Conservation (phyloP, 768 basidiomycete genomes). For the Solioccasus polychromus region DNA sequence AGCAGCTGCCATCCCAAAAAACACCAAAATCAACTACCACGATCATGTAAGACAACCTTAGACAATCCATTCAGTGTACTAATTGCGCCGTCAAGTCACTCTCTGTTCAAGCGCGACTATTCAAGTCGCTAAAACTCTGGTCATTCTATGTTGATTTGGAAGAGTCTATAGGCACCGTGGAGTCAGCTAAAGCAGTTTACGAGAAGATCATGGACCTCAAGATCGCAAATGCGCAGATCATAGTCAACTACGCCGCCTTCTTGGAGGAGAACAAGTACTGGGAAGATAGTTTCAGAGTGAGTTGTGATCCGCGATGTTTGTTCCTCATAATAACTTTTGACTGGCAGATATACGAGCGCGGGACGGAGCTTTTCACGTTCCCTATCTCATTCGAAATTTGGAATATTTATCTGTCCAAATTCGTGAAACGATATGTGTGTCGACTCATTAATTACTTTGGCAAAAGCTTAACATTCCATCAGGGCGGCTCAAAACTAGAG, state of each 20-base stretch:
- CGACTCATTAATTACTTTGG: neutral
- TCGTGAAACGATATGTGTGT: constrained; percentile 92
- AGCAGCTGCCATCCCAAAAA: constrained; percentile 88
- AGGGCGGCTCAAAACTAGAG: constrained; percentile 94
- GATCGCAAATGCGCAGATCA: constrained; percentile 97
- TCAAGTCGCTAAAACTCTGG: constrained; percentile 98
- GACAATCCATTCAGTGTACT: constrained; percentile 5
- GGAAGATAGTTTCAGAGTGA: constrained; percentile 97
- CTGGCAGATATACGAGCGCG: constrained; percentile 86
- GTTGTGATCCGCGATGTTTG: constrained; percentile 33
- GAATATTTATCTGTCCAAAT: constrained; percentile 98
- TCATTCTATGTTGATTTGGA: constrained; percentile 98
- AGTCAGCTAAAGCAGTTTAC: constrained; percentile 88
- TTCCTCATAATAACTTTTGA: constrained; percentile 7
- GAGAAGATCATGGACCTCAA: constrained; percentile 95
- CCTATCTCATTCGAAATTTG: constrained; percentile 98
- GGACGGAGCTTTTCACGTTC: constrained; percentile 96
- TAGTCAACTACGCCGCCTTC: constrained; percentile 96
- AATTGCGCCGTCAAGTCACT: constrained; percentile 51
- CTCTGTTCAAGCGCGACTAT: constrained; percentile 83
- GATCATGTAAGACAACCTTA: constrained; percentile 70
- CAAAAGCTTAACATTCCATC: constrained; percentile 3
- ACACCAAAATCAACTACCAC: constrained; percentile 88
- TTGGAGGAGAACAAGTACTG: constrained; percentile 97
- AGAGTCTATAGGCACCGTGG: constrained; percentile 93